These are phyloP conservation scores for Cladosporium sp. DNA, from an alignment of 2,329 filamentous ascomycete species.

Conservation along the genomic window DNA sequence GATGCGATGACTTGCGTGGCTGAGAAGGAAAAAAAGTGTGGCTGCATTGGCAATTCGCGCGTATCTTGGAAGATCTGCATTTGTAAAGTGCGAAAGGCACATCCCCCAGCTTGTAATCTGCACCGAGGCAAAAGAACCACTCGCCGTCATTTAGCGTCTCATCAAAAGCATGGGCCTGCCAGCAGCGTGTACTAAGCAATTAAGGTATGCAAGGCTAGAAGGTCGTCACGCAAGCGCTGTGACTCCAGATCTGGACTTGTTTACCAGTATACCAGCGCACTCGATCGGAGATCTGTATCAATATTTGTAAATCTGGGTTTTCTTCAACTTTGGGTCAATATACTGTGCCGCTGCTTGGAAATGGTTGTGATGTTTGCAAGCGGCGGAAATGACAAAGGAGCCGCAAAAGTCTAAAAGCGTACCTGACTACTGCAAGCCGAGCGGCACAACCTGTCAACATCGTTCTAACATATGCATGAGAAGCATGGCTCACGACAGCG, in stretches of 20 bases:
- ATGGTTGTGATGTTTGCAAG: not conserved
- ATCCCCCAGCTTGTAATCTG: not conserved
- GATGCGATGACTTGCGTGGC: not conserved
- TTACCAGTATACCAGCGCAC: not conserved
- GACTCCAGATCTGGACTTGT: not conserved
- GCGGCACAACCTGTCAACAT: not conserved
- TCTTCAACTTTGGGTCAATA: not conserved
- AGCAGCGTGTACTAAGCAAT: not conserved
- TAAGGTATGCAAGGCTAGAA: not conserved
- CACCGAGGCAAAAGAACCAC: not conserved
- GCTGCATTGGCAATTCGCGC: not conserved
- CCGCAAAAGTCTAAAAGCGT: not conserved
- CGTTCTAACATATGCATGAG: not conserved
- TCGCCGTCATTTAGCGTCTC: conserved; percentile 2
- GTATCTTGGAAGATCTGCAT: not conserved
- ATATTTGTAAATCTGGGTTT: not conserved
- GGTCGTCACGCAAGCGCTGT: not conserved
- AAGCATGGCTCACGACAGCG: not conserved
- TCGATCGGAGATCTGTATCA: not conserved
- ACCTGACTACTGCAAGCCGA: not conserved
- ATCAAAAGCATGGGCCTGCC: conserved; percentile 6
- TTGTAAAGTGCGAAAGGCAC: not conserved
- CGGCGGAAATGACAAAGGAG: not conserved
- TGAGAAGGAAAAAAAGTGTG: not conserved
- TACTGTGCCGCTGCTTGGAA: not conserved